Conservation (phyloP, 495 filamentous ascomycete genomes). For the Aspergillus campestris region DNA sequence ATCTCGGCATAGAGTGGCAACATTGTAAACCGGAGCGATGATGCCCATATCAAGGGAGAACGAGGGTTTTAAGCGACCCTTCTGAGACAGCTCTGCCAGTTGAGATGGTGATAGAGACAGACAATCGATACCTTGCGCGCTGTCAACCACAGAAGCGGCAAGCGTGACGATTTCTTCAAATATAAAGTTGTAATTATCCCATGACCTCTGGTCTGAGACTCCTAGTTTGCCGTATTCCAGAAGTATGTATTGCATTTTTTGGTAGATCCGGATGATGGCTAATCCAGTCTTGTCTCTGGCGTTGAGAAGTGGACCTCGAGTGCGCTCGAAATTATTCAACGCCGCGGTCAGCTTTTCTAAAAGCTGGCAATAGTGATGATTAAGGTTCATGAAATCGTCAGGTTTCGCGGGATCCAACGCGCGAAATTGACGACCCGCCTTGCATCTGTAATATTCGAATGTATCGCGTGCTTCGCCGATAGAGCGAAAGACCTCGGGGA, state of each 20-base stretch:
- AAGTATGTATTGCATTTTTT: slow-evolving; percentile 3
- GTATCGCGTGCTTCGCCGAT: slow-evolving; percentile 15
- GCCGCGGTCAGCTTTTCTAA: slow-evolving; percentile 11
- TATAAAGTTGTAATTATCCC: slow-evolving; percentile 11
- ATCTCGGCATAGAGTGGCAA: slow-evolving; percentile 52
- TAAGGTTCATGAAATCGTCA: neutral
- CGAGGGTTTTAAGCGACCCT: neutral
- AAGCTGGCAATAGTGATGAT: slow-evolving; percentile 1
- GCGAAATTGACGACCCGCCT: neutral
- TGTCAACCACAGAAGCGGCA: slow-evolving; percentile 10
- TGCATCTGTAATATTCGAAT: slow-evolving; percentile 8
- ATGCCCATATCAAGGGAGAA: slow-evolving; percentile 36
- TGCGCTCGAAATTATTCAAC: slow-evolving; percentile 9
- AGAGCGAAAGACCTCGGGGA: slow-evolving; percentile 7
- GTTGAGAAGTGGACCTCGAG: slow-evolving; percentile 5
- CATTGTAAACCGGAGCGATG: slow-evolving; percentile 46
- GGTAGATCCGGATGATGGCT: slow-evolving; percentile 10
- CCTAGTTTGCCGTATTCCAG: slow-evolving; percentile 1
- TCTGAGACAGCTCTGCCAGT: neutral
- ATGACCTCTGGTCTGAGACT: neutral
- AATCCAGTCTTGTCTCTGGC: slow-evolving; percentile 10
- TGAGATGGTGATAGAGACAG: neutral
- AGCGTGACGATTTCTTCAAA: slow-evolving; percentile 20
- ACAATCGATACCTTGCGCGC: neutral
- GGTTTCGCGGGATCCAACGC: neutral